Conservation (phyloP, 257 asterid genomes). For the Verbascum thapsus region DNA sequence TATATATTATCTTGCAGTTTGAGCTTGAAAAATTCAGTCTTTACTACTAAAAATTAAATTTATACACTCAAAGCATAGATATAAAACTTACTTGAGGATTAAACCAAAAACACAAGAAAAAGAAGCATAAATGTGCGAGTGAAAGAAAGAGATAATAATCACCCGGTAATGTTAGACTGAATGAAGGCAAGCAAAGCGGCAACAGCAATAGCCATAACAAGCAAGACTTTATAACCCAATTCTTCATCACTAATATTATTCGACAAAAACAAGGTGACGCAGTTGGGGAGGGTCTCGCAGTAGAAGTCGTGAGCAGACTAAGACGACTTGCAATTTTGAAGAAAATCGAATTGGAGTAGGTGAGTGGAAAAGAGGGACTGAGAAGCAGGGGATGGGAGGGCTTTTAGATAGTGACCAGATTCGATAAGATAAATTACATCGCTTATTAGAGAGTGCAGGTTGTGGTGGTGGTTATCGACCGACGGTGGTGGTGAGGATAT, state of each 20-base stretch:
- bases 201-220: conserved; percentile 73
- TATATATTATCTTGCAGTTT: no score
- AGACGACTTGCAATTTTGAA: conserved; percentile 25
- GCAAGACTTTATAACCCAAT: conserved; percentile 49
- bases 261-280: conserved; percentile 54
- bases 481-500: conserved; percentile 33
- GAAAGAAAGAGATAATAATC: conserved; percentile 24
- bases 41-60: neutral
- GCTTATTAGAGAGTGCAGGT: conserved; percentile 46
- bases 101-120: neutral
- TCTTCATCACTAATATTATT: conserved; percentile 25
- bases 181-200: conserved; percentile 76
- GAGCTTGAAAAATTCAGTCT: no score
- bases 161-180: conserved; percentile 84
- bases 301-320: conserved; percentile 64
- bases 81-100: no score
- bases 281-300: conserved; percentile 53
- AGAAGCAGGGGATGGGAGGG: conserved; percentile 59
- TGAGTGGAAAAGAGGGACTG: conserved; percentile 45
- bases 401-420: conserved; percentile 60
- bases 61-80: neutral
- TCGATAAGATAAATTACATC: conserved; percentile 59
- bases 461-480: conserved; percentile 10
- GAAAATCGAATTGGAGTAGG: conserved; percentile 30
- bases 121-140: conserved; percentile 9